Evolutionary conservation across 2,329 filamentous ascomycete species (phyloP).

Genomic region (Pseudocercospora pini-densiflorae): DNA sequence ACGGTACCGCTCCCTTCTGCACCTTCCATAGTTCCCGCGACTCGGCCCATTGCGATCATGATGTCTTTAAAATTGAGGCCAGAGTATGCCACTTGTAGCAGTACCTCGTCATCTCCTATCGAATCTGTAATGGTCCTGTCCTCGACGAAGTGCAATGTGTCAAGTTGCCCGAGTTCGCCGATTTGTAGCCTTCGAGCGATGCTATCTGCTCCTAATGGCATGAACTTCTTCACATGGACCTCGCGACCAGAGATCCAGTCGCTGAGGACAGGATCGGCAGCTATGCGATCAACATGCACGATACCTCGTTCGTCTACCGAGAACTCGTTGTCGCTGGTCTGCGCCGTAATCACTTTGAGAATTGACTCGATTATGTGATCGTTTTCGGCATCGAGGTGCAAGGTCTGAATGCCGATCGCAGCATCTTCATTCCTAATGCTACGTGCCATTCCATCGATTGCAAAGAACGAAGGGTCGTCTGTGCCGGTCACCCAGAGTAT

Average conservation of each 20-base stretch:
- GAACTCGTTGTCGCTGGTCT: background rate
- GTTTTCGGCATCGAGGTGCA: background rate
- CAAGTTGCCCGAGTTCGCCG: background rate
- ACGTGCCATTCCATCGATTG: background rate
- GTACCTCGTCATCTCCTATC: constrained; percentile 24
- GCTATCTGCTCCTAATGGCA: background rate
- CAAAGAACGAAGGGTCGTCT: background rate
- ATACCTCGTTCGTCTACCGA: background rate
- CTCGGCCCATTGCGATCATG: background rate
- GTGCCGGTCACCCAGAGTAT: background rate
- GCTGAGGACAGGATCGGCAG: background rate
- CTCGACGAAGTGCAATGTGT: background rate
- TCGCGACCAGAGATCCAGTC: no score
- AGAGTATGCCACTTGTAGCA: background rate
- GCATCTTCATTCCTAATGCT: background rate
- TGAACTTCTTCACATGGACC: no score
- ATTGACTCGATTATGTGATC: background rate
- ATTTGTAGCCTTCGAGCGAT: background rate
- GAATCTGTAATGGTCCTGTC: background rate
- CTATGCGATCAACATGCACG: background rate
- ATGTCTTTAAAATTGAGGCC: background rate
- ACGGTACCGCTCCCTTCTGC: background rate
- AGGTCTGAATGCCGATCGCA: background rate
- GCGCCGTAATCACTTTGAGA: background rate
- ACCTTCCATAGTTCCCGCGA: background rate